Evolutionary conservation across 2,329 filamentous ascomycete species (phyloP), one percentile per base, ranked within the genome.

Genomic region (Calonectria montana): DNA sequence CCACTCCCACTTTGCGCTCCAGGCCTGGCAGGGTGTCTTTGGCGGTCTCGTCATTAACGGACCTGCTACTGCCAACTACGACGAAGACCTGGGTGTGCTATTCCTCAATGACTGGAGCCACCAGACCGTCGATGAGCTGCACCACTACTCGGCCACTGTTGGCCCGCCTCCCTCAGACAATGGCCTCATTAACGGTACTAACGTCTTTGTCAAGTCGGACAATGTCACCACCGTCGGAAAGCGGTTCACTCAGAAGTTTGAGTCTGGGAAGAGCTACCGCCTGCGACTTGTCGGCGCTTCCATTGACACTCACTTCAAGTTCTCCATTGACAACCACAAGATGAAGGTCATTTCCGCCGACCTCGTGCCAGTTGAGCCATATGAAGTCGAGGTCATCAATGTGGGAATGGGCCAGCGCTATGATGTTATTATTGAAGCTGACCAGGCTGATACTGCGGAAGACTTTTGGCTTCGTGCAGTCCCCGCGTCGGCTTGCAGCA

Each of bases 41-140:
- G 75, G 75, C 2, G 74, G 74, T 0, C 63, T 76, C n/a, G 70
- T 75, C 7, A 90, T 93, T 75, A 86, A 92, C 66, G 91, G 91
- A 0, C 91, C 91, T 0, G 85, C 87, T 0, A 87, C 88, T 2
- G 84, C 86, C 16, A 86, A 90, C 76, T 93, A 92, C 75, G 91
- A 94, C 71, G 85, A 88, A 61, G 92, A 94, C 76, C 83, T 93
- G 0, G 92, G 92, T 3, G 82, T 86, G 13, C 75, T 93, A 1
- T 85, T 91, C 29, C 78, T 93, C 7, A 88, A 86, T 18, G 91
- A 93, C 76, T 92, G 90, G 89, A 86, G 86, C 74, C 88, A 90
- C 71, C 66, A 75, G 43, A 86, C 84, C 0, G 82, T 84, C 2
- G 85, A 86, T 64, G 74, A 83, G 63, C 77, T 87, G 1, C 83